Conservation (phyloP, 2,329 filamentous ascomycete genomes). For the Aciculosporium take region DNA sequence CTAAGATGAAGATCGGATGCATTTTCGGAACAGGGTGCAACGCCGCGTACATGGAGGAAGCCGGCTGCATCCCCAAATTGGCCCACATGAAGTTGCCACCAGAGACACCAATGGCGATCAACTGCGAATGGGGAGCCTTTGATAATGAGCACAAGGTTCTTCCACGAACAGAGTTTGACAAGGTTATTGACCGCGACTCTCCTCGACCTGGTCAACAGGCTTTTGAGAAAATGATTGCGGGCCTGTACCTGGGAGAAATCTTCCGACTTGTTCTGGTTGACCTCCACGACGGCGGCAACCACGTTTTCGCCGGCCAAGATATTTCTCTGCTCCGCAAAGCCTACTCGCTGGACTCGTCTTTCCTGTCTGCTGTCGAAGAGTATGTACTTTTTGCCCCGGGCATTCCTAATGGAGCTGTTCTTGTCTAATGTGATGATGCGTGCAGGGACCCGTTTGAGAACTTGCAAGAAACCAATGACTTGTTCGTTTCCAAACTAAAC, state of each 20-base stretch:
- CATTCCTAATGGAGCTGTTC: background rate
- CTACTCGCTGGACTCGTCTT: constrained; percentile 84
- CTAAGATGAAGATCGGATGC: constrained; percentile 84
- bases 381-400: constrained; percentile 24
- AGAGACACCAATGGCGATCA: constrained; percentile 81
- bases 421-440: background rate
- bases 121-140: constrained; percentile 95
- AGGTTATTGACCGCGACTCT: constrained; percentile 78
- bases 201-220: constrained; percentile 87
- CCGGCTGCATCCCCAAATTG: constrained; percentile 82
- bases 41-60: constrained; percentile 93
- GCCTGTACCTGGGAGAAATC: constrained; percentile 86
- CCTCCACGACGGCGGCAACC: constrained; percentile 62
- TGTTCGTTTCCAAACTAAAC: constrained; percentile 63
- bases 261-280: constrained; percentile 81
- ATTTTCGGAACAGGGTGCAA: constrained; percentile 99
- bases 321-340: constrained; percentile 67
- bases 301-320: constrained; percentile 76
- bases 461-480: constrained; percentile 71
- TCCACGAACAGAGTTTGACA: constrained; percentile 72
- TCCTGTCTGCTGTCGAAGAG: constrained; percentile 87
- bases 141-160: constrained; percentile 87
- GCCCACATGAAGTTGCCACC: constrained; percentile 78
- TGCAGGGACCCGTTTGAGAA: constrained; percentile 84
- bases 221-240: constrained; percentile 97